Base-by-base conservation (phyloP, 805 yeast genomes). In the Saccharomycopsis synnaedendra region DNA sequence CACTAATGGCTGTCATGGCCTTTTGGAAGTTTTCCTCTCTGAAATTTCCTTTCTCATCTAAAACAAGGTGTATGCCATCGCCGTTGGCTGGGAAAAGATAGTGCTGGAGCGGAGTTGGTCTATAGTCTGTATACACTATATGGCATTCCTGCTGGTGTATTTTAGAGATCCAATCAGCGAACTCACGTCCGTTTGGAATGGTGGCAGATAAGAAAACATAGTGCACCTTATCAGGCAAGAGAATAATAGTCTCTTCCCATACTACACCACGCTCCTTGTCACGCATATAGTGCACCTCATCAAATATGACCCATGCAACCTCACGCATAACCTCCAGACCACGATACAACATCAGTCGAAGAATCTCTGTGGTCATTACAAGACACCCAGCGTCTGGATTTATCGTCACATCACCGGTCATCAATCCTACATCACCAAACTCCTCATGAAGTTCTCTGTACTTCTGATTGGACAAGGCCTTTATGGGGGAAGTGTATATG, bases 401-500 rank as follows among this genome's bases (percentile, higher is more conserved):
- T 55, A 93, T 93, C 30, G 97, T 90, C 41, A 93, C 96, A 73
- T 93, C 99, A 64, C 99, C 99, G 8, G 99, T 93, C 95, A 93
- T 93, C 52, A 93, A 74, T 44, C 99, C 99, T 32, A 93, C 97
- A 63, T 93, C 97, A 28, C 93, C 90, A 69, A 93, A 86, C 59
- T 89, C 95, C 2, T 95, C 95, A 49, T 82, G 70, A 56, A 93
- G 70, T 63, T 89, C 97, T 67, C 97, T 76, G 60, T 85, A 89
- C 60, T 89, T 89, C 66, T 89, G 97, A 63, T 89, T 89, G 57
- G 95, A 85, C 63, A 89, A 74, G 0, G 97, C 97, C 62, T 89
- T 89, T 62, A 89, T 89, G 3, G 97, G 97, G 4, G 96, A 88
- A 0, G 97, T 89, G 61, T 89, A 89, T 52, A 89, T 89, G 46